Base-by-base conservation (phyloP, 305 asterid species). In the Fraxinus nigra region DNA sequence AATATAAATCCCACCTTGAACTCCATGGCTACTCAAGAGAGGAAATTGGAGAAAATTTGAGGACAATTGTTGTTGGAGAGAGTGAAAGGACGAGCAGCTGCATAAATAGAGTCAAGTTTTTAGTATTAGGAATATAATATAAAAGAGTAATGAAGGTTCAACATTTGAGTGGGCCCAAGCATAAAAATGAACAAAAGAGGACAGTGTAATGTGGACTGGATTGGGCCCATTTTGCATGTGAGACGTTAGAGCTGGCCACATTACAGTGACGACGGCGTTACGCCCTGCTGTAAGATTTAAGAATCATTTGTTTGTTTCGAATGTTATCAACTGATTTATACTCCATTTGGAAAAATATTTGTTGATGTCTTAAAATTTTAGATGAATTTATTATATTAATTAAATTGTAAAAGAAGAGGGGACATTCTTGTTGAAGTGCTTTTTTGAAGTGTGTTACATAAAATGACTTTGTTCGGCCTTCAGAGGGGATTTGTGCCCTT, bases 161-260 rank as follows among this genome's bases (percentile, higher is more conserved):
- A 82, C 85, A 30, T 85, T 81, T 77, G 83, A 51, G 91, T 84
- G 90, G 93, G 92, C 38, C 89, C 93, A 81, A 72, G 82, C 85
- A 40, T 40, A 40, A 40, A 40, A 40, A 40, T 3, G 56, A 46
- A 46, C 61, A 48, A 14, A 48, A 48, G 22, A 14, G 20, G 61
- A 48, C 61, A 48, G 8, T 4, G 56, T 56, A 32, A 24, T 84
- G 81, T 80, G 87, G 84, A 87, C 92, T 91, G 95, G 89, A 89
- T 11, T 30, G 84, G 91, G 78, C 90, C 94, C 89, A 43, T 33
- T 48, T 28, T 40, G 82, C 93, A 86, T 89, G 93, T 90, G 92
- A 87, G 72, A 13, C 10, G 85, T 73, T 81, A 78, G 78, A 82
- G 75, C 30, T 76, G 22, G 80, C 89, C 92, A 87, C 89, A 85